These are phyloP conservation scores for Dictyostelium brefeldianum DNA, from an alignment of 78 protist species.

Conservation along the genomic window DNA sequence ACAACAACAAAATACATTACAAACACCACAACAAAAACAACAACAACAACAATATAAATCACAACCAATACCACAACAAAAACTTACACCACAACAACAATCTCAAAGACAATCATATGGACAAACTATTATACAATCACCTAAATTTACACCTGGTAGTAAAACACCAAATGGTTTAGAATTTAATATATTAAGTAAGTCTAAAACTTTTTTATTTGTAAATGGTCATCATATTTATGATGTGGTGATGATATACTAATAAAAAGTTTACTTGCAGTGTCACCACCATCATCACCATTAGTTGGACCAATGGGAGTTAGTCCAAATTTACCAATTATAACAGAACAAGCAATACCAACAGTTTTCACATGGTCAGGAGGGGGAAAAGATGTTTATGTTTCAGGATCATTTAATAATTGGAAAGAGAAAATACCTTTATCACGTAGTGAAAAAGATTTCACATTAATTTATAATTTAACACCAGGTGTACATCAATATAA, in stretches of 20 bases:
- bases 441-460: constrained; percentile 78
- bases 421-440: constrained; percentile 79
- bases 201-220: too few species aligned
- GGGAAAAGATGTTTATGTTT: constrained; percentile 77
- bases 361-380: constrained; percentile 89
- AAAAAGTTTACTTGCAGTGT: constrained; percentile 8
- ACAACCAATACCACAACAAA: constrained; percentile 8
- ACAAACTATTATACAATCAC: neutral
- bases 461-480: constrained; percentile 83
- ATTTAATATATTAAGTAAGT: constrained; percentile 70
- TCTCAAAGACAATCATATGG: constrained; percentile 3
- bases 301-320: constrained; percentile 53
- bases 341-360: constrained; percentile 76
- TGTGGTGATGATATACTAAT: too few species aligned
- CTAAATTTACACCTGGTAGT: constrained; percentile 4
- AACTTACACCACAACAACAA: neutral
- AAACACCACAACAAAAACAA: neutral
- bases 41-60: constrained; percentile 21
- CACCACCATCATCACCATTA: constrained; percentile 82
- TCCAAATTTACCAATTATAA: neutral
- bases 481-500: constrained; percentile 91
- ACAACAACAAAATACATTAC: neutral
- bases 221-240: neutral
- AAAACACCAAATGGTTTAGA: constrained; percentile 30
- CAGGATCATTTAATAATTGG: constrained; percentile 90